phyloP scores from a whole-genome alignment of 2,329 filamentous ascomycete species.

The Fusarium algeriense region DNA sequence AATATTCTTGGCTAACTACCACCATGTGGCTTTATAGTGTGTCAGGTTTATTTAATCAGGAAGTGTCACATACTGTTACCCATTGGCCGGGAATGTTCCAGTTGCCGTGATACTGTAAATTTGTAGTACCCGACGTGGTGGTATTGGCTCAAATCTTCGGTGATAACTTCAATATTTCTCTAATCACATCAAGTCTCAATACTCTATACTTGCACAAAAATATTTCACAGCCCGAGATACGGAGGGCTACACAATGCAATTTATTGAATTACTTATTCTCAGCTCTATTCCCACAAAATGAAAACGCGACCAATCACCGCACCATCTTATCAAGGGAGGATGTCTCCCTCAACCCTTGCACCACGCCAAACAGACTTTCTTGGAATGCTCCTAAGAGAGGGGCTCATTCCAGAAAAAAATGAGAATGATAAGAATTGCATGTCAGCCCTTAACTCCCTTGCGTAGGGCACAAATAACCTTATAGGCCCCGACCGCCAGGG shows the following conservation, averaged over 20 bases:
- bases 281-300: constrained; percentile 16
- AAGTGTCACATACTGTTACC: neutral
- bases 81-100: neutral
- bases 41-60: neutral
- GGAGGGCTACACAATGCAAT: neutral
- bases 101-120: neutral
- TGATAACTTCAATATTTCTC: neutral
- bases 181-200: neutral
- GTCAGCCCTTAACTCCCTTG: constrained; percentile 23
- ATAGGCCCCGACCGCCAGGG: constrained; percentile 10
- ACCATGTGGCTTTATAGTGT: neutral
- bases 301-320: constrained; percentile 26
- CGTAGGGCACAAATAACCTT: constrained; percentile 14
- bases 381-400: constrained; percentile 36
- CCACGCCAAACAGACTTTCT: neutral
- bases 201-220: neutral
- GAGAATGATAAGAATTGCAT: neutral
- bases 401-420: constrained; percentile 29
- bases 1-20: neutral
- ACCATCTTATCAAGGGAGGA: constrained; percentile 22
- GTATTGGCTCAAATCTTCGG: neutral
- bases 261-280: constrained; percentile 24
- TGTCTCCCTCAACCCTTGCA: neutral
- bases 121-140: neutral
- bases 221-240: neutral